These are phyloP conservation scores for Monosporascus sp. DNA, from an alignment of 2,329 filamentous ascomycete genomes.

Conservation along the genomic window DNA sequence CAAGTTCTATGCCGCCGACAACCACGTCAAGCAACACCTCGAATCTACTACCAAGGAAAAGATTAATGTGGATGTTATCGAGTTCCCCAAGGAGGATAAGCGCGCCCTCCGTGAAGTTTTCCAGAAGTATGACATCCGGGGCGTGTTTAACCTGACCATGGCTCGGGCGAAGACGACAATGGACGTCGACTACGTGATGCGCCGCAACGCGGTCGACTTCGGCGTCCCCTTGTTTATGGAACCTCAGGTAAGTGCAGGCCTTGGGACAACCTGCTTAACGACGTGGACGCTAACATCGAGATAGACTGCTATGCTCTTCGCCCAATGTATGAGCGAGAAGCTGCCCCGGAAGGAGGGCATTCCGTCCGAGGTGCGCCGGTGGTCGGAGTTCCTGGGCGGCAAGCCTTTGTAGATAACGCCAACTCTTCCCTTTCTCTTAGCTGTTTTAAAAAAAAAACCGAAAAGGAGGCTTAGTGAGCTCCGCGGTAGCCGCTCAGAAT, in stretches of 20 bases:
- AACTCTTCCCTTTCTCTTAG: not conserved
- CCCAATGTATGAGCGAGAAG: constrained; percentile 96
- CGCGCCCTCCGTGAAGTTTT: constrained; percentile 90
- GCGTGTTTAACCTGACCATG: constrained; percentile 91
- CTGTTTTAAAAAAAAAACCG: no score
- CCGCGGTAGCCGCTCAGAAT: not conserved
- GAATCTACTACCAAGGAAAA: constrained; percentile 65
- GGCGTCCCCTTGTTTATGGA: constrained; percentile 98
- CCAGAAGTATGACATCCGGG: constrained; percentile 91
- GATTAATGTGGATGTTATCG: constrained; percentile 79
- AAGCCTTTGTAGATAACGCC: constrained; percentile 61
- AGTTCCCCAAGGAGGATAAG: constrained; percentile 97
- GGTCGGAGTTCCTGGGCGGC: constrained; percentile 91
- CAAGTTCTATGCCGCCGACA: constrained; percentile 84
- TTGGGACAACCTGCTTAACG: not conserved
- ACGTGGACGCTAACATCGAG: constrained; percentile 1
- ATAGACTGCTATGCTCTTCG: constrained; percentile 91
- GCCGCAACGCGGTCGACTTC: constrained; percentile 96
- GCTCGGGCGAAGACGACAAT: constrained; percentile 75
- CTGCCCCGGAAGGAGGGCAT: constrained; percentile 84
- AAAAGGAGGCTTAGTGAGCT: no score
- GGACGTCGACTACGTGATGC: constrained; percentile 98
- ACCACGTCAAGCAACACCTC: constrained; percentile 76
- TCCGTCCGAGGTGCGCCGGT: constrained; percentile 83
- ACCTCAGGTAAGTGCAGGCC: constrained; percentile 66